Percentiles rank a stretch among this genome's conserved stretches.
phyloP scores from a whole-genome alignment of 2,329 filamentous ascomycete species.

The Aspergillus sp. region DNA sequence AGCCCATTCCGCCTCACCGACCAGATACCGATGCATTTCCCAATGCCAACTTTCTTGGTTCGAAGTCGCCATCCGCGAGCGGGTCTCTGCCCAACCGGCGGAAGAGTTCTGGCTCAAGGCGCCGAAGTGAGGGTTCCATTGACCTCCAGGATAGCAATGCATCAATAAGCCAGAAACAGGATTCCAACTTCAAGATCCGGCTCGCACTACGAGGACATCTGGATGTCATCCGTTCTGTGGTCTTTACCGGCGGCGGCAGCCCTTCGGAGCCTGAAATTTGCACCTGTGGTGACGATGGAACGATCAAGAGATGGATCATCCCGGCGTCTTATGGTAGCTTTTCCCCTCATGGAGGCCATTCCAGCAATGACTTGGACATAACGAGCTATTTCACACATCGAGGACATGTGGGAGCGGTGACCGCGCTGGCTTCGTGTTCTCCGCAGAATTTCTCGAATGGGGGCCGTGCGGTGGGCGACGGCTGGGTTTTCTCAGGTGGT shows the following conservation, averaged over 20 bases:
- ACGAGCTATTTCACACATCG: slow-evolving; percentile 90
- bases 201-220: slow-evolving; percentile 89
- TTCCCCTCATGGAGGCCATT: slow-evolving; percentile 43
- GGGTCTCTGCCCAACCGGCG: slow-evolving; percentile 61
- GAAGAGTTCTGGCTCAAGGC: slow-evolving; percentile 68
- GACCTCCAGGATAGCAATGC: slow-evolving; percentile 48
- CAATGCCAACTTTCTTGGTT: slow-evolving; percentile 62
- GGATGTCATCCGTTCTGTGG: slow-evolving; percentile 85
- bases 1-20: slow-evolving; percentile 47
- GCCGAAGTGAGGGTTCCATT: slow-evolving; percentile 52
- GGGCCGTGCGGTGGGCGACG: slow-evolving; percentile 78
- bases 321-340: slow-evolving; percentile 65
- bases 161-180: slow-evolving; percentile 43
- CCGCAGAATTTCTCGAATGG: slow-evolving; percentile 83
- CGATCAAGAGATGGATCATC: slow-evolving; percentile 94
- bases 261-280: slow-evolving; percentile 94
- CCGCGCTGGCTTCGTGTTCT: slow-evolving; percentile 77
- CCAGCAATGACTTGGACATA: slow-evolving; percentile 75
- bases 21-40: slow-evolving; percentile 87
- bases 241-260: slow-evolving; percentile 93
- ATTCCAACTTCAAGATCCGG: slow-evolving; percentile 81
- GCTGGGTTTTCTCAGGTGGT: slow-evolving; percentile 97
- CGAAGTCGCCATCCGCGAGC: slow-evolving; percentile 67
- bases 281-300: slow-evolving; percentile 88
- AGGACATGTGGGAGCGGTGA: slow-evolving; percentile 83